phyloP scores from a whole-genome alignment of 164 flowering plant genomes.

The Tetracentron sinense region DNA sequence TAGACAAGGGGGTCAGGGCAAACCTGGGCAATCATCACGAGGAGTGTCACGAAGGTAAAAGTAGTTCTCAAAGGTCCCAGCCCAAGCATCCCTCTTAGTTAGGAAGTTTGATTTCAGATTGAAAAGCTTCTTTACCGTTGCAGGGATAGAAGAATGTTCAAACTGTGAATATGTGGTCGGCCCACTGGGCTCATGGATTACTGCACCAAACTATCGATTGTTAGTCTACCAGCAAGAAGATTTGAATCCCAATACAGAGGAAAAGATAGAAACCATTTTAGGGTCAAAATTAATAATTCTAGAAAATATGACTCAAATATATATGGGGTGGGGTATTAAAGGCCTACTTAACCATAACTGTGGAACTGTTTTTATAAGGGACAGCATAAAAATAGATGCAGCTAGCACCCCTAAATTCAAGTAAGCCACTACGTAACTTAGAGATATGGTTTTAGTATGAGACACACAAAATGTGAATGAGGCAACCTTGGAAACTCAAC shows the following conservation, averaged over 20 bases:
- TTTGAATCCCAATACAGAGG: slow-evolving; percentile 7
- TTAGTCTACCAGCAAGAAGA: slow-evolving; percentile 8
- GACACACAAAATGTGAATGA: no score
- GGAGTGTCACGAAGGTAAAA: slow-evolving; percentile 64
- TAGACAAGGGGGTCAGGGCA: neutral
- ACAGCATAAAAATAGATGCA: no score
- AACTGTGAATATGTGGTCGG: slow-evolving; percentile 75
- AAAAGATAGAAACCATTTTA: slow-evolving; percentile 9
- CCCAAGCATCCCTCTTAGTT: slow-evolving; percentile 98
- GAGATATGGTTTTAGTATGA: no score
- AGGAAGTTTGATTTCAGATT: slow-evolving; percentile 79
- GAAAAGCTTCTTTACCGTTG: slow-evolving; percentile 93
- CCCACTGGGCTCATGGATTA: slow-evolving; percentile 78
- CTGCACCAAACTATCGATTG: slow-evolving; percentile 41
- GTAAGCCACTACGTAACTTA: no score
- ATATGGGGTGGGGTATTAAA: no score
- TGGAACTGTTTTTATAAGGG: no score
- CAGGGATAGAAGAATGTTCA: slow-evolving; percentile 91
- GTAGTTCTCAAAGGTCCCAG: slow-evolving; percentile 81
- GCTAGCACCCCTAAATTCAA: no score
- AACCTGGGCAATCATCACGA: slow-evolving; percentile 92
- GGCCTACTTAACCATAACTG: no score
- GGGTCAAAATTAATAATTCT: neutral
- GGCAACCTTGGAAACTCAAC: no score
- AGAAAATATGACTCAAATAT: no score